Evolutionary conservation across 257 asterid species (phyloP).

Genomic region (Solanum piurae): DNA sequence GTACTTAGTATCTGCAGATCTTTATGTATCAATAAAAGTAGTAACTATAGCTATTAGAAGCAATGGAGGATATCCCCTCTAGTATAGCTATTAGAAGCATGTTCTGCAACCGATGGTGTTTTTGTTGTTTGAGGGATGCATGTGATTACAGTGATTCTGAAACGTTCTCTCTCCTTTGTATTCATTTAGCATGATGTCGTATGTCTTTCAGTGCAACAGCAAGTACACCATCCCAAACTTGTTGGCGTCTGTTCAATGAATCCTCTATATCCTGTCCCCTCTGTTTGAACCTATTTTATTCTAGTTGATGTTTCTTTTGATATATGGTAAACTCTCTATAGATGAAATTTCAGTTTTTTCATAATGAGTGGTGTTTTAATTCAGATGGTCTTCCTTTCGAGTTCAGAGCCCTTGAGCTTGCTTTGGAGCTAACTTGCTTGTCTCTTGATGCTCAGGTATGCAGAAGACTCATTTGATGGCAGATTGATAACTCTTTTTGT

Average conservation of each 20-base stretch:
- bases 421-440: slow-evolving; percentile 81
- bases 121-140: not conserved
- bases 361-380: slow-evolving; percentile 10
- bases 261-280: not conserved
- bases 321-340: not conserved
- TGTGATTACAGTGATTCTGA: not conserved
- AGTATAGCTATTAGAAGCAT: not conserved
- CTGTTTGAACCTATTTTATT: not conserved
- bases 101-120: not conserved
- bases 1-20: not conserved
- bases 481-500: not conserved
- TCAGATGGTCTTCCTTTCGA: slow-evolving; percentile 95
- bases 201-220: not conserved
- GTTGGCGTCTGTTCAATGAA: not conserved
- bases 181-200: not conserved
- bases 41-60: not conserved
- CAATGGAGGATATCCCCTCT: not conserved
- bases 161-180: not conserved
- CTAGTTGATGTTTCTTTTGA: not conserved
- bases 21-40: not conserved
- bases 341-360: not conserved
- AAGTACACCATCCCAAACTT: not conserved
- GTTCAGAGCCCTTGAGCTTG: slow-evolving; percentile 94
- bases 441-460: slow-evolving; percentile 94
- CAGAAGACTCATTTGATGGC: slow-evolving; percentile 5